Evolutionary conservation across 352 stramenopile genomes (phyloP).

Genomic region (Globisporangium acanthophoron): DNA sequence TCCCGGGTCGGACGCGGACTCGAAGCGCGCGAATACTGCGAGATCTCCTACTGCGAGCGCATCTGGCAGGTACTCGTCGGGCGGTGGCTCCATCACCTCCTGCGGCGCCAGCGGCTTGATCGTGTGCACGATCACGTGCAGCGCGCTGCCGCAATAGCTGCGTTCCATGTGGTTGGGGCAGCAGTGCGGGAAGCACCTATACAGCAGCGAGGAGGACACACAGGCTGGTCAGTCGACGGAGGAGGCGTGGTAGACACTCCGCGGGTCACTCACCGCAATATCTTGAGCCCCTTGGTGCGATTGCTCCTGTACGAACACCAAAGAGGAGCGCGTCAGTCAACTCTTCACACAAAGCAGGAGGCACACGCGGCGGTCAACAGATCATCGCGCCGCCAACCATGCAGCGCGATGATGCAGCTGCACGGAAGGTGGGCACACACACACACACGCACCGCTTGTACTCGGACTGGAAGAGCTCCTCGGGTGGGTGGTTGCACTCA

Average conservation of each 20-base stretch:
- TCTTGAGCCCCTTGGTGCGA: slow-evolving; percentile 68
- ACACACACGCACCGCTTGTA: slow-evolving; percentile 56
- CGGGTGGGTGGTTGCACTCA: slow-evolving; percentile 41
- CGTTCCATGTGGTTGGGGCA: slow-evolving; percentile 30
- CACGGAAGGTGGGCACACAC: not conserved
- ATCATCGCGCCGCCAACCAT: too few species aligned
- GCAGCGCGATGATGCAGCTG: too few species aligned
- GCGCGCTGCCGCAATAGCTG: slow-evolving; percentile 28
- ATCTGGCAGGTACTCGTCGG: not conserved
- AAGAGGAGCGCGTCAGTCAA: not conserved
- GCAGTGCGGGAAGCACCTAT: slow-evolving; percentile 33
- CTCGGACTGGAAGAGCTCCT: slow-evolving; percentile 53
- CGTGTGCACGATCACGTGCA: slow-evolving; percentile 18
- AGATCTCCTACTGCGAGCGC: slow-evolving; percentile 16
- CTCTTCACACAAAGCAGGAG: not conserved
- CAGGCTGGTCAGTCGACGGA: not conserved
- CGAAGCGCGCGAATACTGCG: slow-evolving; percentile 27
- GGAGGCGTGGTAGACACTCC: not conserved
- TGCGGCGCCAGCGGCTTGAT: not conserved
- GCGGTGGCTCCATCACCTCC: not conserved
- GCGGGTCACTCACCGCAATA: slow-evolving; percentile 30
- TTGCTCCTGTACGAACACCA: slow-evolving; percentile 35
- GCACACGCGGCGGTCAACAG: too few species aligned
- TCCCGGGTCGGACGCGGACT: slow-evolving; percentile 22
- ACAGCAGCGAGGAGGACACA: not conserved